phyloP scores from a whole-genome alignment of 2,329 filamentous ascomycete genomes.

The Trichoderma polysporum region DNA sequence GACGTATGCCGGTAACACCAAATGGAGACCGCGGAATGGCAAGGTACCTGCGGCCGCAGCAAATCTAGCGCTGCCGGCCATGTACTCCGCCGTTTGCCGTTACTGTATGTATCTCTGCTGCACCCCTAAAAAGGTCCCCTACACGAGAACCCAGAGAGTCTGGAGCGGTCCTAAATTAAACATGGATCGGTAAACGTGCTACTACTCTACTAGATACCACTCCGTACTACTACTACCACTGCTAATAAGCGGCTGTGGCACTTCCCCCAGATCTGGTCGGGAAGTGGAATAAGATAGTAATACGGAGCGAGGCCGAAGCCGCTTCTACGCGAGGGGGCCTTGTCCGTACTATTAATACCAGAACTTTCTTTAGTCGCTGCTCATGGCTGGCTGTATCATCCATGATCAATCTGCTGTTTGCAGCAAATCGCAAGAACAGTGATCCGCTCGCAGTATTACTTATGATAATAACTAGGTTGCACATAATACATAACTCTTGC shows the following conservation, averaged over 20 bases:
- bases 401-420: background rate
- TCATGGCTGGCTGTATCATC: background rate
- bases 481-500: no score
- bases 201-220: background rate
- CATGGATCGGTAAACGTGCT: background rate
- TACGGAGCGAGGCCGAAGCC: slow-evolving; percentile 7
- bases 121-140: background rate
- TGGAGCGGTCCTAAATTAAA: background rate
- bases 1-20: background rate
- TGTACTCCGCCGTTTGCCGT: background rate
- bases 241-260: background rate
- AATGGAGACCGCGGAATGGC: background rate
- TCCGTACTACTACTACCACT: background rate
- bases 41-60: background rate
- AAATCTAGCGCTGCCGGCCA: background rate
- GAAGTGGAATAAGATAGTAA: background rate
- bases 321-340: background rate
- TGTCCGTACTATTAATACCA: no score
- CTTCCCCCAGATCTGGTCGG: background rate
- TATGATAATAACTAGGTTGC: no score
- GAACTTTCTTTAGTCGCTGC: no score
- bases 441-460: no score
- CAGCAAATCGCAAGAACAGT: background rate
- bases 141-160: no score
- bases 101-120: background rate